phyloP scores from a whole-genome alignment of 225 moss, liverwort and hornwort species.

The Asterella californica region DNA sequence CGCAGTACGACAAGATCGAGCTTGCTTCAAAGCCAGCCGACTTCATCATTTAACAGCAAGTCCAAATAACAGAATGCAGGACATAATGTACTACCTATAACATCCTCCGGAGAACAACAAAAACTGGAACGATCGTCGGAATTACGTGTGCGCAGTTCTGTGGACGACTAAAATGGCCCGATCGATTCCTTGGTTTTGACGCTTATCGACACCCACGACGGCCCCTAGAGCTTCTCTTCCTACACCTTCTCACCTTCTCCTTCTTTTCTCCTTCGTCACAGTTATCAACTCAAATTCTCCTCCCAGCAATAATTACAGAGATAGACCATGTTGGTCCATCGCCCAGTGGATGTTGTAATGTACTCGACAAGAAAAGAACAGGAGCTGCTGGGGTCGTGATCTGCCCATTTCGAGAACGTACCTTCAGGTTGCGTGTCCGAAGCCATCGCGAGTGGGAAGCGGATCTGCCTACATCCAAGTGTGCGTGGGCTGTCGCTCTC shows the following conservation, averaged over 20 bases:
- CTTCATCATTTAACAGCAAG: background rate
- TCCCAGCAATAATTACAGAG: background rate
- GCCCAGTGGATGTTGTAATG: background rate
- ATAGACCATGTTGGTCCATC: background rate
- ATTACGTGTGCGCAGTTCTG: background rate
- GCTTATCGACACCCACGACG: background rate
- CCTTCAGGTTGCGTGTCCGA: slow-evolving; percentile 31
- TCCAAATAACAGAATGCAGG: background rate
- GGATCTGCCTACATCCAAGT: background rate
- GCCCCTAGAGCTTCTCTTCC: background rate
- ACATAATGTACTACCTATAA: background rate
- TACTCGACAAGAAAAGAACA: slow-evolving; percentile 1
- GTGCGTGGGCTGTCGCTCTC: background rate
- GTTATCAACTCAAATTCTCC: background rate
- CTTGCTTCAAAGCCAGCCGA: background rate
- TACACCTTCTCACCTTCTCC: background rate
- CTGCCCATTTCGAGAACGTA: slow-evolving; percentile 13
- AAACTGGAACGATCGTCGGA: background rate
- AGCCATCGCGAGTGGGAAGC: slow-evolving; percentile 25
- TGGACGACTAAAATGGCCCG: background rate
- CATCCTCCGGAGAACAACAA: background rate
- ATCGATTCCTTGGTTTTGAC: background rate
- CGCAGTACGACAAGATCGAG: background rate
- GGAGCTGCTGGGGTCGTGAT: background rate
- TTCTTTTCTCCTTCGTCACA: background rate